Conservation (phyloP, 371 early-diverging fungal genomes). For the Mycotypha africana region DNA sequence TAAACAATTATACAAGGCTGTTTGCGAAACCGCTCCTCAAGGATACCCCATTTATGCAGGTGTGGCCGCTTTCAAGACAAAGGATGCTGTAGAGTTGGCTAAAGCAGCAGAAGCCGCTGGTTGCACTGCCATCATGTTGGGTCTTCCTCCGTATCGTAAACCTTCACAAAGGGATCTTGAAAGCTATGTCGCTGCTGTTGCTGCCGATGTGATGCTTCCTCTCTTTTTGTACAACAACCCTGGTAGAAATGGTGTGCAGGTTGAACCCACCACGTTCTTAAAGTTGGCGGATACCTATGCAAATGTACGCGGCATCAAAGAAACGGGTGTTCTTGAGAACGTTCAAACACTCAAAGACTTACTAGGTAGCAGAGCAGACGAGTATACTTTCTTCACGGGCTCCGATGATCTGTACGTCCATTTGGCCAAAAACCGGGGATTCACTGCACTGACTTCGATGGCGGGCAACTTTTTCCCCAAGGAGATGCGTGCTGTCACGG, state of each 20-base stretch:
- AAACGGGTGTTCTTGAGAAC: constrained; percentile 16
- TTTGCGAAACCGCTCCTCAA: constrained; percentile 5
- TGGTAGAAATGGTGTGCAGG: constrained; percentile 12
- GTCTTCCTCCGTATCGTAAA: constrained; percentile 27
- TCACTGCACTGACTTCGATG: constrained; percentile 20
- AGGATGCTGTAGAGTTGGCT: constrained; percentile 23
- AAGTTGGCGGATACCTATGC: background rate
- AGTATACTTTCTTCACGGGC: constrained; percentile 16
- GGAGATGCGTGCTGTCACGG: constrained; percentile 5
- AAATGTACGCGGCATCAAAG: constrained; percentile 21
- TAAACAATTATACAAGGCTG: constrained; percentile 14
- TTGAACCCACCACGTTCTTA: constrained; percentile 16
- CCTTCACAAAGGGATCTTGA: constrained; percentile 18
- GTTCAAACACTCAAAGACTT: constrained; percentile 13
- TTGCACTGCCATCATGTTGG: constrained; percentile 26
- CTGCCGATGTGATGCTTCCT: constrained; percentile 10
- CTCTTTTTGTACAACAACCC: constrained; percentile 30
- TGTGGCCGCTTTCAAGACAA: constrained; percentile 27
- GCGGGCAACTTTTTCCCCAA: constrained; percentile 18
- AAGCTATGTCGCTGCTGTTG: constrained; percentile 15
- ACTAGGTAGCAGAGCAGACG: background rate
- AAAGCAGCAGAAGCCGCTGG: constrained; percentile 12
- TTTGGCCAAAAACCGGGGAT: constrained; percentile 8
- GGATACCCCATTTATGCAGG: constrained; percentile 22
- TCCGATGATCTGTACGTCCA: constrained; percentile 8